These are phyloP conservation scores for Papiliotrema fonsecae DNA, from an alignment of 1,284 basidiomycete species.

Conservation along the genomic window DNA sequence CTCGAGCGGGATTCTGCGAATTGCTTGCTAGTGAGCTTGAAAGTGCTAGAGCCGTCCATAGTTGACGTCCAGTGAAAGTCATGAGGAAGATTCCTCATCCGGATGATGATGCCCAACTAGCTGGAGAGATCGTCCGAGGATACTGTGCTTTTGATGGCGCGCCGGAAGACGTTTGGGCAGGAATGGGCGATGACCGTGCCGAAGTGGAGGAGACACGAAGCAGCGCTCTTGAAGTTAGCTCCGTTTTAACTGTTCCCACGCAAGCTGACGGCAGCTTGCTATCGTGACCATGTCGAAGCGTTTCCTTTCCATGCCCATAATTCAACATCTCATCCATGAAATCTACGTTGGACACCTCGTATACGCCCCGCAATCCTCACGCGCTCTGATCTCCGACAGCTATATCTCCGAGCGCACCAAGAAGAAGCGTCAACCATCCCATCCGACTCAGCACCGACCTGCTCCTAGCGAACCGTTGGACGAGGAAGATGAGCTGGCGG, in stretches of 20 bases:
- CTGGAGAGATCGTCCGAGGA: conserved; percentile 66
- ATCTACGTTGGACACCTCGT: conserved; percentile 61
- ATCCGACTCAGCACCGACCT: conserved; percentile 4
- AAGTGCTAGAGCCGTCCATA: background rate
- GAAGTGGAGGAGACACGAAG: conserved; percentile 57
- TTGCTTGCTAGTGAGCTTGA: conserved; percentile 60
- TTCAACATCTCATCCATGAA: conserved; percentile 75
- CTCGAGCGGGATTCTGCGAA: conserved; percentile 74
- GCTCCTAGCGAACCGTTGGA: background rate
- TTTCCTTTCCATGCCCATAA: conserved; percentile 70
- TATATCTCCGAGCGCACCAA: conserved; percentile 59
- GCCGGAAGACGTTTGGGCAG: conserved; percentile 59
- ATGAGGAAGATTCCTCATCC: conserved; percentile 60
- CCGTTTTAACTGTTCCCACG: background rate
- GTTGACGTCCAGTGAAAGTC: conserved; percentile 58
- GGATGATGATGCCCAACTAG: conserved; percentile 61
- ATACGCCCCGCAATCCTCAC: conserved; percentile 54
- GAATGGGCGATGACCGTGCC: conserved; percentile 58
- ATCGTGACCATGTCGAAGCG: conserved; percentile 73
- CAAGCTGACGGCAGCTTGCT: conserved; percentile 59
- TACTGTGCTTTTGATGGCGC: conserved; percentile 81
- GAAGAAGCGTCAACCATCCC: conserved; percentile 12
- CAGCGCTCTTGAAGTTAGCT: conserved; percentile 71
- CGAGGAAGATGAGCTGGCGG: conserved; percentile 21
- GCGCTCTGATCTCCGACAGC: conserved; percentile 75